These are phyloP conservation scores for Neurospora terricola DNA, from an alignment of 495 filamentous ascomycete genomes.

Conservation along the genomic window DNA sequence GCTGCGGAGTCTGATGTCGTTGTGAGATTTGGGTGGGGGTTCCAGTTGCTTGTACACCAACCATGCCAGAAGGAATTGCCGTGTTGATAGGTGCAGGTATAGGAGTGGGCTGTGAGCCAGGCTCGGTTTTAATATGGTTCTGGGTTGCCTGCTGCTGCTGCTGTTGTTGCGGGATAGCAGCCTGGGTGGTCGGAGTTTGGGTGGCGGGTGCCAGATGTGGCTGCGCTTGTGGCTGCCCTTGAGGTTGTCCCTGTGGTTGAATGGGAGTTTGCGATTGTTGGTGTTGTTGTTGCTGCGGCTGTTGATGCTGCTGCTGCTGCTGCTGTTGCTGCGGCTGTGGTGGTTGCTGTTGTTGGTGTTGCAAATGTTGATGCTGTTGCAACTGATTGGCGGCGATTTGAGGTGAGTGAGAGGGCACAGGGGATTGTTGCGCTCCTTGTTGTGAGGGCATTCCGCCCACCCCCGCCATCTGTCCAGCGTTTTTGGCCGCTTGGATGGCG, in stretches of 20 bases:
- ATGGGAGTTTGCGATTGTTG: conserved; percentile 14
- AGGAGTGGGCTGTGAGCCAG: conserved; percentile 22
- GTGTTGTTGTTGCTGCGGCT: conserved; percentile 4
- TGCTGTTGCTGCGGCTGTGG: neutral
- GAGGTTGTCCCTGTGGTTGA: neutral
- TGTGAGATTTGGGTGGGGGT: conserved; percentile 35
- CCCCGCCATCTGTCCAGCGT: conserved; percentile 21
- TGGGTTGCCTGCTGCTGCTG: conserved; percentile 22
- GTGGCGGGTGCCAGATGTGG: neutral
- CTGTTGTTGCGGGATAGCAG: conserved; percentile 15
- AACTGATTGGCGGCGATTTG: conserved; percentile 12
- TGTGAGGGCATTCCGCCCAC: conserved; percentile 11
- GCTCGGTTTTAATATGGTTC: conserved; percentile 30
- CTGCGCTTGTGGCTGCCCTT: conserved; percentile 7
- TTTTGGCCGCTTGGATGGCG: conserved; percentile 44
- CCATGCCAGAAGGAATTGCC: conserved; percentile 32
- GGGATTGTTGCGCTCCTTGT: conserved; percentile 1
- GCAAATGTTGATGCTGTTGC: neutral
- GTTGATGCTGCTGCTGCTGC: conserved; percentile 9
- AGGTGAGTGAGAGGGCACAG: conserved; percentile 9
- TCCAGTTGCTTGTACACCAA: conserved; percentile 27
- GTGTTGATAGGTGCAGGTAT: conserved; percentile 36
- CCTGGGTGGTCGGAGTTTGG: neutral
- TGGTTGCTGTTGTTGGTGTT: conserved; percentile 9
- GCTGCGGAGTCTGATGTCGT: conserved; percentile 36